Conservation (phyloP, 2,329 filamentous ascomycete genomes). For the Trichoderma sp. region DNA sequence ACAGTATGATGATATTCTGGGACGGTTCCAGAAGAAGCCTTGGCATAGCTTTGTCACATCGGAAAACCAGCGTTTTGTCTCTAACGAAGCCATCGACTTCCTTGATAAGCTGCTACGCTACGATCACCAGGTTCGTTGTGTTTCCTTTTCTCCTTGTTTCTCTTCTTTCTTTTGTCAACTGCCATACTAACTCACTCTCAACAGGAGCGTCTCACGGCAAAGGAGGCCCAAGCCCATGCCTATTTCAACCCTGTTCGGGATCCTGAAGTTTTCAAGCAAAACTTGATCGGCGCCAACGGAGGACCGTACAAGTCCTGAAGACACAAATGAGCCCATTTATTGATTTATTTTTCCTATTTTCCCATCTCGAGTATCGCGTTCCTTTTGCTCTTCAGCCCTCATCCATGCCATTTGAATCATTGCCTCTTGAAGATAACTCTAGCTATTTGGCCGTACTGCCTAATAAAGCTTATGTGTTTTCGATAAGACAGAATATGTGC, state of each 20-base stretch:
- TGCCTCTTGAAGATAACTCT: neutral
- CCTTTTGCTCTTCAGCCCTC: neutral
- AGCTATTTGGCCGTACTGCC: slow-evolving; percentile 6
- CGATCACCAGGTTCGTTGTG: slow-evolving; percentile 75
- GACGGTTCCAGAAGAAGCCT: slow-evolving; percentile 92
- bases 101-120: slow-evolving; percentile 95
- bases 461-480: neutral
- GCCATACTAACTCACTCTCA: slow-evolving; percentile 4
- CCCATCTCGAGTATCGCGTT: neutral
- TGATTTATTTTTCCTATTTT: neutral
- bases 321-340: neutral
- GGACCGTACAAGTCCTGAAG: slow-evolving; percentile 35
- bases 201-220: slow-evolving; percentile 92
- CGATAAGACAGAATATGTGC: neutral
- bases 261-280: slow-evolving; percentile 58
- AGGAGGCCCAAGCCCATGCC: slow-evolving; percentile 92
- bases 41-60: slow-evolving; percentile 97
- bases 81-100: slow-evolving; percentile 96
- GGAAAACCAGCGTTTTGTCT: slow-evolving; percentile 96
- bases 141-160: neutral
- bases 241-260: slow-evolving; percentile 93
- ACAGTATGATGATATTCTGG: slow-evolving; percentile 97
- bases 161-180: neutral
- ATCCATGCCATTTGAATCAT: neutral
- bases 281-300: slow-evolving; percentile 47